Conservation (phyloP, 768 basidiomycete species). For the Rhizopogon sp. region DNA sequence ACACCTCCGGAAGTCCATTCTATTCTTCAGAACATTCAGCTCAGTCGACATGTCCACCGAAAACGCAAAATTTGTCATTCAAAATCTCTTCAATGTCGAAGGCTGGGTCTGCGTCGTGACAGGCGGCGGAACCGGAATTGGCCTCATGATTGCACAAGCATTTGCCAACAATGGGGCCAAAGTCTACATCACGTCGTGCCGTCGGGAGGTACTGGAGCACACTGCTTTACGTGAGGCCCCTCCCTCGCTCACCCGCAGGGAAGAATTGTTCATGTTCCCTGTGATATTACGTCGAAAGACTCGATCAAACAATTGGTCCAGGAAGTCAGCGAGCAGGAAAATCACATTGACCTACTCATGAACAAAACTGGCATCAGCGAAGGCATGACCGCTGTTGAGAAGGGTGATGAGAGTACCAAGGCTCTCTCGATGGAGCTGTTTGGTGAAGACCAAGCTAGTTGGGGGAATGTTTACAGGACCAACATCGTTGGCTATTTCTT, state of each 20-base stretch:
- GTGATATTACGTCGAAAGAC: slow-evolving; percentile 23
- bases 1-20: not conserved
- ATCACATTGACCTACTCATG: slow-evolving; percentile 62
- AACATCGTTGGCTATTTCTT: slow-evolving; percentile 35
- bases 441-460: slow-evolving; percentile 17
- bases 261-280: slow-evolving; percentile 22
- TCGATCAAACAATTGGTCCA: slow-evolving; percentile 21
- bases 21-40: not conserved
- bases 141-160: slow-evolving; percentile 38
- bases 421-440: slow-evolving; percentile 24
- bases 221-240: slow-evolving; percentile 19
- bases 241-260: slow-evolving; percentile 22
- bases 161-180: slow-evolving; percentile 38
- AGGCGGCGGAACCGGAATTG: slow-evolving; percentile 64
- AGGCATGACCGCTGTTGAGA: slow-evolving; percentile 18
- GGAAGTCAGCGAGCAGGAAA: slow-evolving; percentile 32
- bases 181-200: slow-evolving; percentile 36
- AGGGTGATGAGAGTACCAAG: slow-evolving; percentile 22
- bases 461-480: slow-evolving; percentile 27
- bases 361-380: slow-evolving; percentile 64
- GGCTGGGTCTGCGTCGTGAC: slow-evolving; percentile 47
- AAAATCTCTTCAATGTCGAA: slow-evolving; percentile 5
- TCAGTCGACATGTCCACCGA: not conserved
- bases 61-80: not conserved
- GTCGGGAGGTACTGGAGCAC: slow-evolving; percentile 27